Evolutionary conservation across 1,284 basidiomycete genomes (phyloP).

Genomic region (Heterobasidion annosum): DNA sequence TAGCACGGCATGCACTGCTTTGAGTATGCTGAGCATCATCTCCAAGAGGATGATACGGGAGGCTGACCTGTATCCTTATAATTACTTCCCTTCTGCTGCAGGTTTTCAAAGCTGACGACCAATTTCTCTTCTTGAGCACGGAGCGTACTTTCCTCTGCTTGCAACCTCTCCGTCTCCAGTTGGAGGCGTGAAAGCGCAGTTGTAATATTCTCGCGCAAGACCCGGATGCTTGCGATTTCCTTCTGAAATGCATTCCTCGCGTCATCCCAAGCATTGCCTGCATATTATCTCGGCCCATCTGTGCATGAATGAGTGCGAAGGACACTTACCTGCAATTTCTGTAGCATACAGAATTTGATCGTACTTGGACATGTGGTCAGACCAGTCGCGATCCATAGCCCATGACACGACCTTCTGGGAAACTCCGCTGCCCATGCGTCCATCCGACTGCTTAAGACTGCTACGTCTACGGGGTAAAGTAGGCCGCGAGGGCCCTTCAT

Average conservation of each 20-base stretch:
- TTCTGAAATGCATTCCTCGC: slow-evolving; percentile 46
- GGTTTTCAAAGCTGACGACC: slow-evolving; percentile 37
- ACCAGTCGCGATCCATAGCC: slow-evolving; percentile 57
- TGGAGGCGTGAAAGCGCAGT: slow-evolving; percentile 44
- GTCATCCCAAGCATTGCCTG: slow-evolving; percentile 48
- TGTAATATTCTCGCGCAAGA: slow-evolving; percentile 43
- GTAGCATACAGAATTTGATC: slow-evolving; percentile 42
- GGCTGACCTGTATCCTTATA: slow-evolving; percentile 49
- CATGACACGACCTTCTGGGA: slow-evolving; percentile 62
- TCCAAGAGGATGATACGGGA: background rate
- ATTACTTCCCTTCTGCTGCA: slow-evolving; percentile 45
- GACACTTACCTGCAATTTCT: slow-evolving; percentile 41
- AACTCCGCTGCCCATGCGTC: slow-evolving; percentile 35
- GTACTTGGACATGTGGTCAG: slow-evolving; percentile 46
- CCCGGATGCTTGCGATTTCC: slow-evolving; percentile 48
- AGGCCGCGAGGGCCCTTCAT: slow-evolving; percentile 12
- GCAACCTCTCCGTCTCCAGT: slow-evolving; percentile 46
- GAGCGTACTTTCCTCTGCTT: slow-evolving; percentile 44
- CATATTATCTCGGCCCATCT: background rate
- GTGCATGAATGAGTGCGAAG: background rate
- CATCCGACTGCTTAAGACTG: slow-evolving; percentile 46
- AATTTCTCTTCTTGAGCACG: slow-evolving; percentile 44
- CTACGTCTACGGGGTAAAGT: slow-evolving; percentile 43
- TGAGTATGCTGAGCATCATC: background rate
- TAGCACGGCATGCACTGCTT: slow-evolving; percentile 45